Evolutionary conservation across 352 stramenopile genomes (phyloP), one percentile per base, ranked within the genome.

Genomic region (Pythium rishiriense): DNA sequence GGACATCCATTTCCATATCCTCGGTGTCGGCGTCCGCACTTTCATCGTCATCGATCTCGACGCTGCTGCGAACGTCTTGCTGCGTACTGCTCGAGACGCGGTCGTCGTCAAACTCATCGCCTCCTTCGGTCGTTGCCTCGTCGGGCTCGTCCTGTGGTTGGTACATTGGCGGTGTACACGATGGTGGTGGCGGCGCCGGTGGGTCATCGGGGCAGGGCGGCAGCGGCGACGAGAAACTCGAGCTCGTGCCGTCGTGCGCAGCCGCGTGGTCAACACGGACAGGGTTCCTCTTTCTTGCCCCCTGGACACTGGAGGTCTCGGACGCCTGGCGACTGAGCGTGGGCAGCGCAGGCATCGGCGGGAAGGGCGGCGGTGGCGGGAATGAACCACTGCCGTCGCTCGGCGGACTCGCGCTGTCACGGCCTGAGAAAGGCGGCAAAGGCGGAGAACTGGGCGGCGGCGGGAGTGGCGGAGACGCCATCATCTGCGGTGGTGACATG

Each of bases 171-270:
- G 83, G 83, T 22, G 83, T 90, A 47, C 72, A 88, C 25, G 74
- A 75, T 9, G 81, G 80, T 2, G 83, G 81, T 8, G 77, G 79
- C 28, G 83, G 81, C 33, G 75, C 81, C 12, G 79, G 81, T 10
- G 65, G 81, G 31, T 91, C 83, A 54, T 93, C 83, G 10, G 83
- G 83, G 62, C 81, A 93, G 4, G 83, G 83, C 22, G 83, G 83
- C 49, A 93, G 63, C 12, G 83, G 83, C 14, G 83, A 93, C 22
- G 81, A 93, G 55, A 91, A 93, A 46, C 74, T 83, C 46, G 81
- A 87, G 66, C 75, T 86, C 28, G 43, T 63, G 21, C 65, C 58
- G 42, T 72, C 58, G 29, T 47, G 24, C 19, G 54, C 26, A 45
- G 33, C 45, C 12, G 8, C 37, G 4, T 47, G 45, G 19, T 41